Evolutionary conservation across 805 yeast genomes (phyloP).

Genomic region (Komagataella populi): DNA sequence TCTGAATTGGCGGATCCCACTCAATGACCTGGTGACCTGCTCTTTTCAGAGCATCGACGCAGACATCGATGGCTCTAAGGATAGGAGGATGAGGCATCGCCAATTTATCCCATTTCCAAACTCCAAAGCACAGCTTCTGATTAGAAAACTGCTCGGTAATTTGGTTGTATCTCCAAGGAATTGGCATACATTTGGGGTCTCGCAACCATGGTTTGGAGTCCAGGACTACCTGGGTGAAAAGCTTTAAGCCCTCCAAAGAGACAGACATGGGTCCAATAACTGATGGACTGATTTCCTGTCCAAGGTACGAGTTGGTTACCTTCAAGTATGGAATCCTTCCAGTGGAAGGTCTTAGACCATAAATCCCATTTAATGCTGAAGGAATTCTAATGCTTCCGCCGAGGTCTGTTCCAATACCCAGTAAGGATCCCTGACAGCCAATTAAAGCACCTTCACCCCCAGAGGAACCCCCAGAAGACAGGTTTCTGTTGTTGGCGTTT

Average conservation of each 20-base stretch:
- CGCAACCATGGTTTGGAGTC: constrained; percentile 30
- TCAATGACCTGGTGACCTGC: constrained; percentile 40
- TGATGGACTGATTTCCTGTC: constrained; percentile 42
- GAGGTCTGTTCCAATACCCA: constrained; percentile 53
- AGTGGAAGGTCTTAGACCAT: constrained; percentile 39
- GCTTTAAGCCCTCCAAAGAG: constrained; percentile 33
- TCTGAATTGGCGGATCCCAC: constrained; percentile 28
- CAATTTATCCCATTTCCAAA: constrained; percentile 26
- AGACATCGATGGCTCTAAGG: constrained; percentile 25
- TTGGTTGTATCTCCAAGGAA: constrained; percentile 27
- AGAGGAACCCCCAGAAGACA: constrained; percentile 51
- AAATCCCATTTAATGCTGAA: constrained; percentile 41
- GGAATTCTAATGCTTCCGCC: constrained; percentile 54
- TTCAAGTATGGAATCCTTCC: constrained; percentile 19
- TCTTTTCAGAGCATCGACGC: constrained; percentile 15
- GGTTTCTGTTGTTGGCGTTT: constrained; percentile 35
- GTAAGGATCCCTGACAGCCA: constrained; percentile 38
- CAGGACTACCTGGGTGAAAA: constrained; percentile 25
- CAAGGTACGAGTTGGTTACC: constrained; percentile 25
- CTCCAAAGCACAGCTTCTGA: constrained; percentile 21
- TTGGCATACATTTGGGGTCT: constrained; percentile 29
- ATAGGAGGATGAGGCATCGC: constrained; percentile 37
- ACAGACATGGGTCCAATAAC: constrained; percentile 44
- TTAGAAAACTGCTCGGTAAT: neutral
- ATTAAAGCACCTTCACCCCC: constrained; percentile 54